Base-by-base conservation (phyloP, 208 protist species). In the Lotmaria passim region DNA sequence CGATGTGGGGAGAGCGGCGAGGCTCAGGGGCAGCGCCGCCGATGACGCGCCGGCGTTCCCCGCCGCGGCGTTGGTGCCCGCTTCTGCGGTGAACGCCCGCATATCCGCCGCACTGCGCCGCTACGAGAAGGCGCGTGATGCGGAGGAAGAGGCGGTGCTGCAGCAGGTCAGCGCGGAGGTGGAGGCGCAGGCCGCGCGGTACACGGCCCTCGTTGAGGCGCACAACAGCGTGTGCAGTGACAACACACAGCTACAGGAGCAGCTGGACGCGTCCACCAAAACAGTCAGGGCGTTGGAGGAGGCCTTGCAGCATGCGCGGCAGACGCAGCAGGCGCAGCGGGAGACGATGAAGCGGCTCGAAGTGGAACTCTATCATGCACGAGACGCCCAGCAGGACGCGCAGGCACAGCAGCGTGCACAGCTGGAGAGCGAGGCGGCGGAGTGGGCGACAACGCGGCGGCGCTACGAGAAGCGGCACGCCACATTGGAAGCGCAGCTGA, bases 71-170 rank as follows among this genome's bases (percentile, higher is more conserved):
- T 59, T 83, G 23, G 83, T 85, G 28, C 82, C 78, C 0, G 78
- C 84, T 19, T 65, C 58, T 5, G 79, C 86, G 36, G 62, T 93
- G 63, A 33, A 67, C 26, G n/a, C 43, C 15, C 67, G 56, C 23
- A 59, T 92, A 21, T 12, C 50, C 12, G 74, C 60, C 33, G 74
- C 81, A 15, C 71, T 93, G 7, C 75, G 70, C 23, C 70, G 72
- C 19, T 93, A 93, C 50, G 84, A 92, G 41, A 71, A 76, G 52
- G 58, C 70, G 61, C 76, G 89, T 12, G 86, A 94, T 70, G 77
- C 78, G 8, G 89, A 92, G 64, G 89, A 94, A 68, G 82, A 86
- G 44, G 73, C 69, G 12, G 78, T 91, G 38, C 78, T 94, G 21
- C 70, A 83, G 62, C 73, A 89, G 47, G 81, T 94, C 19, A 78